Evolutionary conservation across 352 stramenopile genomes (phyloP).

Genomic region (Globisporangium yorkense): DNA sequence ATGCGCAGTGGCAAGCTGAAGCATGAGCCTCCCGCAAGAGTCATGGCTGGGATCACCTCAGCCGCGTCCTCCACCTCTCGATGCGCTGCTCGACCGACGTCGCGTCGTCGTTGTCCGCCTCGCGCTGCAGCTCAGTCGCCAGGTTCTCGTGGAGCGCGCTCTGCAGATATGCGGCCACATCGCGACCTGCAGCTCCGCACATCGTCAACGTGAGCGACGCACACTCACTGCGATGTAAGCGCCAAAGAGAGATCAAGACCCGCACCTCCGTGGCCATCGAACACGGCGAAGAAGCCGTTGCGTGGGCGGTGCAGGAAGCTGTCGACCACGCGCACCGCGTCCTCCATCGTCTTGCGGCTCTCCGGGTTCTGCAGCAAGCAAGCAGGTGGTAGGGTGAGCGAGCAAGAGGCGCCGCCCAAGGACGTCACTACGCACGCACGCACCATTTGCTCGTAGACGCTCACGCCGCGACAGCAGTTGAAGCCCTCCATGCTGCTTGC

Average conservation of each 20-base stretch:
- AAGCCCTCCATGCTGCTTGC: constrained; percentile 17
- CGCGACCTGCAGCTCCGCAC: constrained; percentile 27
- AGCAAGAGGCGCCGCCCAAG: too few species aligned
- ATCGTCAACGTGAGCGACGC: background rate
- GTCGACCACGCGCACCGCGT: constrained; percentile 70
- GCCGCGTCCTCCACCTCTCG: constrained; percentile 30
- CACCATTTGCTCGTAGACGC: constrained; percentile 79
- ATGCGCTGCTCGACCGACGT: constrained; percentile 46
- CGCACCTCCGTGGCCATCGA: constrained; percentile 74
- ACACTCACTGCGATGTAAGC: background rate
- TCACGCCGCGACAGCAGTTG: constrained; percentile 59
- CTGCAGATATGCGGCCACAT: constrained; percentile 68
- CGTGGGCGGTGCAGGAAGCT: constrained; percentile 41
- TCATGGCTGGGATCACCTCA: background rate
- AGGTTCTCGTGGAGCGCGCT: constrained; percentile 59
- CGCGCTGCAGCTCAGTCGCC: constrained; percentile 34
- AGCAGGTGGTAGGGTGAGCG: background rate
- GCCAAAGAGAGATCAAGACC: background rate
- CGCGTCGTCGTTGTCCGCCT: constrained; percentile 16
- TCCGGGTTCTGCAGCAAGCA: constrained; percentile 45
- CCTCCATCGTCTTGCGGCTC: constrained; percentile 79
- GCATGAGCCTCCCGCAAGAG: background rate
- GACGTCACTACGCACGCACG: background rate
- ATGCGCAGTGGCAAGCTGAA: background rate
- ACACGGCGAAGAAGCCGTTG: constrained; percentile 75